These are phyloP conservation scores for Ustilago hordei DNA, from an alignment of 1,284 basidiomycete species.

Conservation along the genomic window DNA sequence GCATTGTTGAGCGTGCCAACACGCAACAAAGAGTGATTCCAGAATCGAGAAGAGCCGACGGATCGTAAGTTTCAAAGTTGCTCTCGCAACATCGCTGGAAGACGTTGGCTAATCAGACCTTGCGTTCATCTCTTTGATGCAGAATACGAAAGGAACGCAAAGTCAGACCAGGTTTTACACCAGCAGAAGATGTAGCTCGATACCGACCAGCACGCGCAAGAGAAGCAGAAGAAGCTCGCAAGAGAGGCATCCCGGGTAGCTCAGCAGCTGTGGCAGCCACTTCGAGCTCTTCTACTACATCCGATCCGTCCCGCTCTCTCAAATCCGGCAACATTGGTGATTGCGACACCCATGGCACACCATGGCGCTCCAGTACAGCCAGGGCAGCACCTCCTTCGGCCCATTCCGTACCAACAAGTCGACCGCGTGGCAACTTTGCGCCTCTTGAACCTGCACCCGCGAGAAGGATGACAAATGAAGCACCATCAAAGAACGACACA, in stretches of 20 bases:
- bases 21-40: slow-evolving; percentile 89
- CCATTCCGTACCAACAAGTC: neutral
- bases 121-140: slow-evolving; percentile 1
- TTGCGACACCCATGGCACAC: neutral
- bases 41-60: slow-evolving; percentile 83
- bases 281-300: neutral
- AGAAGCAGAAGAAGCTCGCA: slow-evolving; percentile 39
- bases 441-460: slow-evolving; percentile 6
- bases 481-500: neutral
- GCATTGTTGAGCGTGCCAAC: slow-evolving; percentile 84
- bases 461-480: neutral
- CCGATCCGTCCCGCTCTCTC: neutral
- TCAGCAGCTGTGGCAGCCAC: neutral
- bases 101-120: neutral
- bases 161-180: slow-evolving; percentile 91
- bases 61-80: slow-evolving; percentile 77
- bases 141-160: slow-evolving; percentile 90
- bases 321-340: neutral
- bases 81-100: neutral
- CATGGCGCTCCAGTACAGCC: slow-evolving; percentile 12
- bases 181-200: slow-evolving; percentile 88
- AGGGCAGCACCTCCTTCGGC: slow-evolving; percentile 2
- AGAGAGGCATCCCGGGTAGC: slow-evolving; percentile 18
- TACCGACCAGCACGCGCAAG: slow-evolving; percentile 74
- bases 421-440: slow-evolving; percentile 17